Evolutionary conservation across 306 rosid species (phyloP), one percentile per base, ranked within the genome.

Genomic region (Myrica gale): DNA sequence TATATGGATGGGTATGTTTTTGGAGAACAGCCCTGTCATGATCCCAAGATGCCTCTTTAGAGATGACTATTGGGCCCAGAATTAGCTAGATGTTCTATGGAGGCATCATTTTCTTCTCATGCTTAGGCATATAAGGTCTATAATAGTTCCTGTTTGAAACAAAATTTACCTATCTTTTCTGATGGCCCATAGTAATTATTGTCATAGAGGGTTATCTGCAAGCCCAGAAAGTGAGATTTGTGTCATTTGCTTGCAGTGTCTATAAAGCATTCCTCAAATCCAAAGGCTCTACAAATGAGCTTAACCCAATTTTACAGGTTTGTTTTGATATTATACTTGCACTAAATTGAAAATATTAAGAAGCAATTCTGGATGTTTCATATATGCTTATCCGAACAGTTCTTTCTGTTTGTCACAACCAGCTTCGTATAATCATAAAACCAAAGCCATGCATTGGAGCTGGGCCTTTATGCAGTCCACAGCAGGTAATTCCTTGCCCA

Each of bases 271-370:
- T 87, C 60, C 89, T 89, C 85, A 92, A 92, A 79, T 92, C 98
- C 52, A 85, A 88, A 74, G 84, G 96, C 75, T 88, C 88, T 37
- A 90, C 92, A 79, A 90, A 88, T 68, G 97, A 96, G 84, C 87
- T 96, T 80, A 96, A 92, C 81, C 97, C 89, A 83, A 88, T 96
- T 87, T 91, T 97, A 39, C 99, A 92, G 99, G 99, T 95, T 78
- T 80, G 86, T 83, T 86, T 73, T 73, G 69, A 12, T 76, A 56
- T 75, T 58, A 77, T 62, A 75, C 75, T 69, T 86, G 60, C 41
- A 79, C 75, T 68, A 56, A 65, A 71, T 46, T 63, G 47, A 62
- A 74, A 66, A 56, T 80, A 55, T 48, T 73, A 7, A 3, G 57
- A 75, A 46, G 82, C 81, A 67, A 70, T 76, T 74, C 7, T 63